A percentile compares a stretch with the other conserved stretches of the same genome.
phyloP scores from a whole-genome alignment of 176 grass and related monocot species.

The Oryza punctata region DNA sequence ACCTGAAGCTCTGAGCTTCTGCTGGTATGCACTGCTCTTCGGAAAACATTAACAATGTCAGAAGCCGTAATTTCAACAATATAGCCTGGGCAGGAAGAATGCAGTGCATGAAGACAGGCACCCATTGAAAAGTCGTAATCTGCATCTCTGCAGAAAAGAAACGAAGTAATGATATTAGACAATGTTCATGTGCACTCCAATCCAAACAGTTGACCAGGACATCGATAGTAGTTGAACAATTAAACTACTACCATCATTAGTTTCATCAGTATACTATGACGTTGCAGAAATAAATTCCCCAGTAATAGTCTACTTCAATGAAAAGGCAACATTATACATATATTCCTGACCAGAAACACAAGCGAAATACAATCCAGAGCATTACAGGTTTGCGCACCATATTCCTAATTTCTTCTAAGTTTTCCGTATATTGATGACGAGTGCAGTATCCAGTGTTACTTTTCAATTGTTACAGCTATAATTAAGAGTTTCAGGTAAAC shows the following conservation, averaged over 20 bases:
- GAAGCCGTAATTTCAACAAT: slow-evolving; percentile 83
- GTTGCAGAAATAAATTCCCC: slow-evolving; percentile 7
- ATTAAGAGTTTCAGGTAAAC: slow-evolving; percentile 3
- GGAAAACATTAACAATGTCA: slow-evolving; percentile 71
- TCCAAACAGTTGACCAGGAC: background rate
- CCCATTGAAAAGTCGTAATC: slow-evolving; percentile 83
- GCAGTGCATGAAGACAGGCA: slow-evolving; percentile 74
- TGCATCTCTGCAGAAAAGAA: slow-evolving; percentile 60
- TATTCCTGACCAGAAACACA: too few species aligned
- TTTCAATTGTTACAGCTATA: background rate
- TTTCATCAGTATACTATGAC: background rate
- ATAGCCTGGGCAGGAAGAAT: slow-evolving; percentile 73
- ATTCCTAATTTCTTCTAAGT: slow-evolving; percentile 20
- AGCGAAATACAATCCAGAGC: background rate
- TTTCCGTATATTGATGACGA: background rate
- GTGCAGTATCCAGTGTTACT: background rate
- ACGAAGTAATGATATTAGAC: slow-evolving; percentile 16
- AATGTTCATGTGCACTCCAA: background rate
- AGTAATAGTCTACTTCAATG: background rate
- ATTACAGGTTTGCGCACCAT: background rate
- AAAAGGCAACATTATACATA: background rate
- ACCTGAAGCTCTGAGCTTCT: slow-evolving; percentile 88
- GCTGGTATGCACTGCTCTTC: slow-evolving; percentile 57
- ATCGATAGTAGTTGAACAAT: background rate
- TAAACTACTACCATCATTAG: background rate